Percentiles rank a stretch among this genome's conserved stretches.
Conservation (phyloP, 495 filamentous ascomycete species). For the Aspergillus funiculosus region DNA sequence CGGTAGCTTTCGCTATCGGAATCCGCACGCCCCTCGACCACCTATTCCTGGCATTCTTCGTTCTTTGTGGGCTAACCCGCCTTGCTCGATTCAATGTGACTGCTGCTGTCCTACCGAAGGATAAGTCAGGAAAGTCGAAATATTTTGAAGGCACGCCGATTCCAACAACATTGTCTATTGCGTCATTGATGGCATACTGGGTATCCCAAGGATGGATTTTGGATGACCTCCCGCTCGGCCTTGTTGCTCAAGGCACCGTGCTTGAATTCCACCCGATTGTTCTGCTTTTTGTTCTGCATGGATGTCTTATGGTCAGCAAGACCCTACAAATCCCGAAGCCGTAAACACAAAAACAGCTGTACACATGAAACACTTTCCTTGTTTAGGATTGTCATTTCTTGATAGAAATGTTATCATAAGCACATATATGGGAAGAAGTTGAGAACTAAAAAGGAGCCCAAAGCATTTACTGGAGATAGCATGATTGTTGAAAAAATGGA, state of each 20-base stretch:
- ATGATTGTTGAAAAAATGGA: conserved; percentile 11
- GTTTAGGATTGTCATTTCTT: conserved; percentile 10
- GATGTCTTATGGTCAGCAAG: conserved; percentile 91
- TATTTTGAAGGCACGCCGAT: conserved; percentile 98
- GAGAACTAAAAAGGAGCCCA: conserved; percentile 11
- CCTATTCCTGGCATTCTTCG: conserved; percentile 78
- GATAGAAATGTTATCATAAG: conserved; percentile 18
- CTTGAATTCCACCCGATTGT: conserved; percentile 87
- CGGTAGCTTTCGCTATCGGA: conserved; percentile 82
- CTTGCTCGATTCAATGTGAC: conserved; percentile 98
- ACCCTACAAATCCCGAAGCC: conserved; percentile 96
- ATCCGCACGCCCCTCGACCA: conserved; percentile 83
- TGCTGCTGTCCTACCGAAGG: conserved; percentile 79
- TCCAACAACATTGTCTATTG: conserved; percentile 77
- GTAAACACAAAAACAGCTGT: conserved; percentile 32
- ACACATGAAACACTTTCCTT: conserved; percentile 9
- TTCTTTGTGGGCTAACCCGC: conserved; percentile 90
- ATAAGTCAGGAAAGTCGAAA: conserved; percentile 78
- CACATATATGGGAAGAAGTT: conserved; percentile 17
- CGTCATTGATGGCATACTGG: conserved; percentile 84
- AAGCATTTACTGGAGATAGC: conserved; percentile 18
- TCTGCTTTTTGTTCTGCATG: conserved; percentile 73
- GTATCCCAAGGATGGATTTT: conserved; percentile 72
- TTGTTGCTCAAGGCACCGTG: conserved; percentile 54
- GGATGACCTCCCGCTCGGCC: conserved; percentile 66